Percentiles rank a stretch among this genome's conserved stretches.
These are phyloP conservation scores for Lupinus albus DNA, from an alignment of 306 rosid genomes.

Conservation along the genomic window DNA sequence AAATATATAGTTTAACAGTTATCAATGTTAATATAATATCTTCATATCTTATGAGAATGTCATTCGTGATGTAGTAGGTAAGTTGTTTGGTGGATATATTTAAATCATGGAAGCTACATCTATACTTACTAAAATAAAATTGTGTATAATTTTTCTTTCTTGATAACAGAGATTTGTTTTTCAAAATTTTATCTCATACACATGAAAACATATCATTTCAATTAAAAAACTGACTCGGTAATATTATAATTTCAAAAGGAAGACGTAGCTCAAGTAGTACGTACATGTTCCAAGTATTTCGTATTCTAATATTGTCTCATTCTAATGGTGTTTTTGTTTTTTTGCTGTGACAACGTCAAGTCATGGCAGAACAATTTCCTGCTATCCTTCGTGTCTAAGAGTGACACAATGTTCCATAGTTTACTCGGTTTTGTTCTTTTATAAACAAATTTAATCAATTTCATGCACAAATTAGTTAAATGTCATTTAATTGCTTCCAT, in stretches of 20 bases:
- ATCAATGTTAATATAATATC: not conserved
- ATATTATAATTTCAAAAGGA: not conserved
- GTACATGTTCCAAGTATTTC: not conserved
- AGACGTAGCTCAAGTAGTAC: not conserved
- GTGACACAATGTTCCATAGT: not conserved
- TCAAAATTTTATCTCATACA: no score
- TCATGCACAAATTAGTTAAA: no score
- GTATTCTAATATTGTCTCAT: constrained; percentile 18
- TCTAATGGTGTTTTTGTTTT: constrained; percentile 22
- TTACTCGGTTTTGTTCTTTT: constrained; percentile 2
- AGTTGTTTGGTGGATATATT: no score
- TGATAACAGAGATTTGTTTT: no score
- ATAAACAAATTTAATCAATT: no score
- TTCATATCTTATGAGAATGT: no score
- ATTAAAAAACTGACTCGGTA: not conserved
- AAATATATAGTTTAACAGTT: not conserved
- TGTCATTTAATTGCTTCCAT: no score
- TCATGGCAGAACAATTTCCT: not conserved
- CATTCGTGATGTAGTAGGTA: no score
- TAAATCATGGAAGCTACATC: no score
- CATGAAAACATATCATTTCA: no score
- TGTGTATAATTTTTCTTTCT: no score
- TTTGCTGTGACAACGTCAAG: not conserved
- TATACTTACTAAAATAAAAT: no score
- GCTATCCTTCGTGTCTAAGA: not conserved